Evolutionary conservation across 805 yeast species (phyloP).

Genomic region (Ogataea ramenticola): DNA sequence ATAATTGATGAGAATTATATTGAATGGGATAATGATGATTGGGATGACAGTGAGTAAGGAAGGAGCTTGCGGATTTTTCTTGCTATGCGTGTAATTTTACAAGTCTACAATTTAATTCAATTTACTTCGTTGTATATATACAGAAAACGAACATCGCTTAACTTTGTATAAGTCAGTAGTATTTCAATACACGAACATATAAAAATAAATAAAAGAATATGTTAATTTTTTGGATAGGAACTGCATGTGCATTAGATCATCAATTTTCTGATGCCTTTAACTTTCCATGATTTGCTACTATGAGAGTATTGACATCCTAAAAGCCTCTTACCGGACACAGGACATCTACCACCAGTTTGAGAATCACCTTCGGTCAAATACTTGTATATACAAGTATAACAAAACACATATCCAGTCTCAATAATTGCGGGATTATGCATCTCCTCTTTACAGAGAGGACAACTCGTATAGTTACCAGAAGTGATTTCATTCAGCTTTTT

Average conservation of each 20-base stretch:
- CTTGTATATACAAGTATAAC: slow-evolving; percentile 78
- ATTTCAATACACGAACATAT: too few species aligned
- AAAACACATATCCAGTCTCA: slow-evolving; percentile 87
- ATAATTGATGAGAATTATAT: slow-evolving; percentile 53
- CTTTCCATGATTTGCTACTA: slow-evolving; percentile 56
- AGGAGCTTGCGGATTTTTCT: background rate
- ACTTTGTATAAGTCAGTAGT: too few species aligned
- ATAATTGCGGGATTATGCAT: slow-evolving; percentile 77
- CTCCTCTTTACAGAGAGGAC: slow-evolving; percentile 63
- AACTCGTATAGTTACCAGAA: slow-evolving; percentile 23
- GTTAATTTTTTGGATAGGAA: too few species aligned
- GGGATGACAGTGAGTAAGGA: slow-evolving; percentile 1
- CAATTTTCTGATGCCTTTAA: slow-evolving; percentile 70
- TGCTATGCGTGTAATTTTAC: background rate
- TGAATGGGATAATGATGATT: slow-evolving; percentile 76
- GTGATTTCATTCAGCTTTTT: slow-evolving; percentile 10
- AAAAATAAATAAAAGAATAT: too few species aligned
- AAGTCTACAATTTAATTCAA: background rate
- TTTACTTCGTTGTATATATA: too few species aligned
- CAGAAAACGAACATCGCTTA: too few species aligned
- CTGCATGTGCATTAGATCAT: slow-evolving; percentile 35
- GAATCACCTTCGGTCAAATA: slow-evolving; percentile 44
- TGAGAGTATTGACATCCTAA: slow-evolving; percentile 63
- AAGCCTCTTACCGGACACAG: slow-evolving; percentile 66
- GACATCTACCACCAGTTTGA: slow-evolving; percentile 66